Base-by-base conservation (phyloP, 2,329 filamentous ascomycete species). In the Aureobasidium sp. region DNA sequence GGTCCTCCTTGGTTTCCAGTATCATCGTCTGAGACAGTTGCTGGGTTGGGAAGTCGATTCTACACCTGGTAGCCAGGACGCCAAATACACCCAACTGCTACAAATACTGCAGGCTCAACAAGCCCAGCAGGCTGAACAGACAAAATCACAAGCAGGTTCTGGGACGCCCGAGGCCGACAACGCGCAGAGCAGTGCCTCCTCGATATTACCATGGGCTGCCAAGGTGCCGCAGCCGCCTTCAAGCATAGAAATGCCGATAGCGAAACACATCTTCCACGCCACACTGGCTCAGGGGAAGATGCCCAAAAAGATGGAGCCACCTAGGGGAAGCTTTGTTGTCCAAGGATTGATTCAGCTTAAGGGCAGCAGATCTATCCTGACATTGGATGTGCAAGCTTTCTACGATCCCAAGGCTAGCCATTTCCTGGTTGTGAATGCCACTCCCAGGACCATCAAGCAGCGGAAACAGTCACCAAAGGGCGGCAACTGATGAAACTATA, bases 241-340 rank as follows among this genome's bases (percentile, higher is more conserved):
- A 15, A 62, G 66, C 39, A 66, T 64, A 37, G 69, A 71, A 47
- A 34, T 71, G 9, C 70, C 70, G 6, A 69, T 74, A 45, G 71
- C 70, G 2, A 64, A 69, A 61, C 63, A 65, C 36, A 65, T 70
- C 22, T 72, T 73, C 63, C 60, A 60, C 2, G 37, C 42, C 60
- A 66, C 67, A 0, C 58, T 74, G 9, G 62, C 61, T 6, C 55
- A 48, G 27, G 59, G 67, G 25, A 72, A 71, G 70, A 73, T 71
- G 45, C 68, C 69, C 11, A 68, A 70, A 62, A 70, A 69, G 41
- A 61, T 68, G 7, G 72, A 76, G 39, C 68, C 75, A 0, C 78
- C 79, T 5, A 73, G 78, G 14, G 80, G 80, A 3, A 73, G 72
- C 3, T 74, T 81, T 57, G 63, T 76, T 0, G 74, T 82, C 14